Evolutionary conservation across 345 rosid genomes (phyloP).

Genomic region (Gossypioides kirkii): DNA sequence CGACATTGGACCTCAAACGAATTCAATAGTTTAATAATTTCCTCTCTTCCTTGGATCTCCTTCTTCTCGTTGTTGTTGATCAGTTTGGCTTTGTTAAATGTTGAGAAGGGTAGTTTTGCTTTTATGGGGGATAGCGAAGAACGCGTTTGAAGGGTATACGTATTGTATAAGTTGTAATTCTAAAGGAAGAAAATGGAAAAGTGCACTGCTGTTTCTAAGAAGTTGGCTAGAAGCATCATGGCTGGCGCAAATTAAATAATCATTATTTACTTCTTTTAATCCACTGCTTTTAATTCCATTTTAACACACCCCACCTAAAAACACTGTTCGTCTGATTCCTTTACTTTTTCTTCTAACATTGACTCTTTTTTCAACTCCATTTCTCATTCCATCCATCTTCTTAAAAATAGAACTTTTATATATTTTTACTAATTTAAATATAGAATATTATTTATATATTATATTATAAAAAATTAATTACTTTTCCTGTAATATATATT

Average conservation of each 20-base stretch:
- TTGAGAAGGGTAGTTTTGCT: not conserved
- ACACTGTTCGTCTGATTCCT: not conserved
- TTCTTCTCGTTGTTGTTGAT: not conserved
- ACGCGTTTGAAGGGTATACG: constrained; percentile 8
- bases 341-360: not conserved
- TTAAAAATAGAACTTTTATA: too few relatives aligned
- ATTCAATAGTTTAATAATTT: not conserved
- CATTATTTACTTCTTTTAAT: not conserved
- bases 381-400: not conserved
- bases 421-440: not conserved
- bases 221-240: constrained; percentile 13
- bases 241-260: not conserved
- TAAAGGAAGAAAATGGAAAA: constrained; percentile 28
- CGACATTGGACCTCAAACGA: constrained; percentile 1
- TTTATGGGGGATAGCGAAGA: constrained; percentile 14
- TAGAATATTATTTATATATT: not conserved
- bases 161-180: too few relatives aligned
- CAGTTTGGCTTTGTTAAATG: not conserved
- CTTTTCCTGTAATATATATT: too few relatives aligned
- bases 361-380: not conserved
- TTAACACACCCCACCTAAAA: not conserved
- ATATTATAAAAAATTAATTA: not conserved
- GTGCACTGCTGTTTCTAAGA: constrained; percentile 27
- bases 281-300: not conserved
- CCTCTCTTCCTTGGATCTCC: not conserved